Conservation (phyloP, 164 flowering plant species). For the Berberis vulgaris region DNA sequence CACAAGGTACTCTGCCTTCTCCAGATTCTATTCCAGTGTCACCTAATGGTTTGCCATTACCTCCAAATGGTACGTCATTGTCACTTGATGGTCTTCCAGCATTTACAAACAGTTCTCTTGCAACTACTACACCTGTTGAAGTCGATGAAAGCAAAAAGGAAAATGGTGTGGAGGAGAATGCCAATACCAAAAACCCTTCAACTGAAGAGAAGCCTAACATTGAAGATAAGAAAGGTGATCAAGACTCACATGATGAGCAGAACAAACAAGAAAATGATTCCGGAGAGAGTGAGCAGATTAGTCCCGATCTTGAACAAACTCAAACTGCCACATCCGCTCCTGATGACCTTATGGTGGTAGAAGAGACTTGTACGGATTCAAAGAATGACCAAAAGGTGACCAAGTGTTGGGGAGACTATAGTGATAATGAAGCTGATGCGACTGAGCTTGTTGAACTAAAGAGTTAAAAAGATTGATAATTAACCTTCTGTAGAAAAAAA, state of each 20-base stretch:
- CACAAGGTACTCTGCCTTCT: constrained; percentile 20
- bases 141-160: constrained; percentile 19
- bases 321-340: constrained; percentile 9
- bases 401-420: constrained; percentile 86
- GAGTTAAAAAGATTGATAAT: constrained; percentile 1
- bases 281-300: constrained; percentile 15
- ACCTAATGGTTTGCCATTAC: constrained; percentile 26
- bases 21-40: constrained; percentile 25
- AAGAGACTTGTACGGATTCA: constrained; percentile 17
- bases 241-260: constrained; percentile 10
- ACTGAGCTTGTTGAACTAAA: constrained; percentile 26
- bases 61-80: constrained; percentile 11
- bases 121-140: constrained; percentile 28
- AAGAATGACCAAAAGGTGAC: constrained; percentile 25
- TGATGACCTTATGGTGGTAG: constrained; percentile 10
- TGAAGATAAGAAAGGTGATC: constrained; percentile 5
- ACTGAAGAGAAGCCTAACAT: neutral
- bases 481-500: neutral
- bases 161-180: constrained; percentile 17
- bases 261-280: constrained; percentile 8
- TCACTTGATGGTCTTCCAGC: constrained; percentile 29
- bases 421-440: constrained; percentile 59
- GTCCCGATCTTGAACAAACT: constrained; percentile 20
- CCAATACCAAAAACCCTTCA: constrained; percentile 9
- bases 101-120: constrained; percentile 26